These are phyloP conservation scores for Alternaria postmessia DNA, from an alignment of 2,329 filamentous ascomycete genomes.

Conservation along the genomic window DNA sequence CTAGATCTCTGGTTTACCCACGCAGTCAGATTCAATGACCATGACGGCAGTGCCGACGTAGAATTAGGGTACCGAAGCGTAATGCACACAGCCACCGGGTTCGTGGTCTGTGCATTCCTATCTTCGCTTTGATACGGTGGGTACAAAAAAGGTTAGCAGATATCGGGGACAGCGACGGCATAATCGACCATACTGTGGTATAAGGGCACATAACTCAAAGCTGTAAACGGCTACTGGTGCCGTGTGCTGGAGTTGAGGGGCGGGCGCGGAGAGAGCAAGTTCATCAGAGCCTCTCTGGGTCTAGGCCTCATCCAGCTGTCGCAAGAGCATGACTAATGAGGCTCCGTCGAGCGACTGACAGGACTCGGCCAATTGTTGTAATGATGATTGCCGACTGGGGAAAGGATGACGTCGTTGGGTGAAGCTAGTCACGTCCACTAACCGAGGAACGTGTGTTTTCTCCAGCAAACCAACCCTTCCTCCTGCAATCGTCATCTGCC, in stretches of 20 bases:
- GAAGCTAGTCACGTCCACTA: constrained; percentile 15
- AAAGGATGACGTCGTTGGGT: constrained; percentile 15
- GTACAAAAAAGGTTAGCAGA: not conserved
- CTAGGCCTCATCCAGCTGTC: constrained; percentile 1
- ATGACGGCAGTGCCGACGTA: not conserved
- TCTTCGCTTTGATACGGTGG: not conserved
- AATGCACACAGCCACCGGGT: not conserved
- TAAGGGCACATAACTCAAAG: not conserved
- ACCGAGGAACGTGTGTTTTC: constrained; percentile 20
- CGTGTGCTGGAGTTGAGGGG: not conserved
- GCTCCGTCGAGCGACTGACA: constrained; percentile 1
- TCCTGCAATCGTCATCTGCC: constrained; percentile 7
- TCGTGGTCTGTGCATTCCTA: not conserved
- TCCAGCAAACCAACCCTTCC: constrained; percentile 9
- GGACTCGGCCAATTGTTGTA: constrained; percentile 15
- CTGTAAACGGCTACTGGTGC: not conserved
- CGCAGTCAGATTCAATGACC: not conserved
- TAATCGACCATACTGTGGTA: not conserved
- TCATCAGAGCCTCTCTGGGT: not conserved
- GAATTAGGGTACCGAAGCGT: not conserved
- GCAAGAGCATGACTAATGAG: constrained; percentile 14
- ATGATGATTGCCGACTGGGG: constrained; percentile 15
- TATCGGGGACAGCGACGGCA: not conserved
- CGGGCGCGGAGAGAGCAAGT: not conserved
- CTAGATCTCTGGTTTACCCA: too few relatives aligned